Base-by-base conservation (phyloP, 148 eudicot species). In the Rhododendron ferrugineum region DNA sequence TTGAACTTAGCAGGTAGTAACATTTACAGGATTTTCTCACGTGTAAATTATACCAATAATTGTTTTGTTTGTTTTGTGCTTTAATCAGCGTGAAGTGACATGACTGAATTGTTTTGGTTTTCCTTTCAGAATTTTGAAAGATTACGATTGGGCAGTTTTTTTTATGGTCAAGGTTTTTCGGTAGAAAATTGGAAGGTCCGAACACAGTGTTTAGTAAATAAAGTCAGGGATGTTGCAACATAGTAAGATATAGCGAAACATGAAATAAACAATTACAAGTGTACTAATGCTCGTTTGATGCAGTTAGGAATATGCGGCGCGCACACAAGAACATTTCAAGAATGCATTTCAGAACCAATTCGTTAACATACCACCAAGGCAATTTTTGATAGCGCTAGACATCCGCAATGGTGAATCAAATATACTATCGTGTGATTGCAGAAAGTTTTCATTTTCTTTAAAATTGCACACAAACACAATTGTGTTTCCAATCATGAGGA, bases 1-100 rank as follows among this genome's bases (percentile, higher is more conserved):
- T 96, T 62, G 98, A 94, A 68, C 90, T 95, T 14, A 94, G 96
- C 95, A 94, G 98, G 98, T 96, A 86, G 95, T 94, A 86, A 75
- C 23, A 0, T 58, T 74, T 37, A 11, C 9, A 30, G 37, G 75
- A 32, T 70, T 15, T 30, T 70, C 73, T 66, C 73, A 11, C 73
- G 32, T n/a, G 15, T 66, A 66, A 11, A 26, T 66, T 26, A 66
- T 66, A 5, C 8, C 6, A 23, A 7, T 8, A 8, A 66, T 0
- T 13, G 1, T 13, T 14, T 7, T 30, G 36, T 28, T 70, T 13
- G 37, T 30, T 70, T 70, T 32, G 3, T 32, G 74, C 34, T 28
- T 68, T 28, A 30, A 68, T 68, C 74, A 68, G 36, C 15, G 6
- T 26, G 11, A 68, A 68, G 36, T 30, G 74, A 28, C 14, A 32